Evolutionary conservation across 129 eudicot species (phyloP), one percentile per base, ranked within the genome.

Genomic region (Centella asiatica): DNA sequence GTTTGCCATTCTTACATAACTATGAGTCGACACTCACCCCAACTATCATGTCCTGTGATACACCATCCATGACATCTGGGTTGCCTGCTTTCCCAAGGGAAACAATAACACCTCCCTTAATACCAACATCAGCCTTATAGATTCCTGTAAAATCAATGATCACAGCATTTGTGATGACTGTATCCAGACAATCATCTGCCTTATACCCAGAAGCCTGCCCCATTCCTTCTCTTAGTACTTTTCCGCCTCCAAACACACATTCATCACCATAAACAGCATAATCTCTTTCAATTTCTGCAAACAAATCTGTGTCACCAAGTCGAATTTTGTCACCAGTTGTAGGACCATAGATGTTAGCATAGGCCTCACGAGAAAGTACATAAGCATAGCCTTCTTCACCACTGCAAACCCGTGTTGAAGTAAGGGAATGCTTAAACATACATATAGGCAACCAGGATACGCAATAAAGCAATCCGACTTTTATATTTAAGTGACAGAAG

Each of bases 181-280:
- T 84, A 65, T 92, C 95, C 72, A 92, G 64, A 72, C 92, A 87
- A 34, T 73, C 77, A 67, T 57, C 31, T 44, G 88, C 44, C 18
- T 67, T 55, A 68, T 70, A 80, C 60, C 95, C 98, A 57, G 79
- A 80, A 62, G 90, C 90, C 77, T 92, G 99, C 20, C 99, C 99
- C 99, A 87, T 87, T 75, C 96, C 99, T 47, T 92, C 96, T 73
- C 99, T 74, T 60, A 92, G 36, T 69, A 92, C 99, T 66, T 92
- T 92, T 76, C 99, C 99, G 29, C 99, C 99, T 34, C 99, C 99
- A 78, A 92, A 92, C 11, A 92, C 99, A 80, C 96, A 84, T 73
- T 92, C 99, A 31, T 92, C 99, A 22, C 99, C 99, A 68, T 81
- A 81, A 63, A 81, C 82, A 58, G 86, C 74, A 76, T 69, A 82